A percentile compares a stretch with the other conserved stretches of the same genome.
These are phyloP conservation scores for Yamadazyma siamensis DNA, from an alignment of 1,139 yeast species.

Conservation along the genomic window DNA sequence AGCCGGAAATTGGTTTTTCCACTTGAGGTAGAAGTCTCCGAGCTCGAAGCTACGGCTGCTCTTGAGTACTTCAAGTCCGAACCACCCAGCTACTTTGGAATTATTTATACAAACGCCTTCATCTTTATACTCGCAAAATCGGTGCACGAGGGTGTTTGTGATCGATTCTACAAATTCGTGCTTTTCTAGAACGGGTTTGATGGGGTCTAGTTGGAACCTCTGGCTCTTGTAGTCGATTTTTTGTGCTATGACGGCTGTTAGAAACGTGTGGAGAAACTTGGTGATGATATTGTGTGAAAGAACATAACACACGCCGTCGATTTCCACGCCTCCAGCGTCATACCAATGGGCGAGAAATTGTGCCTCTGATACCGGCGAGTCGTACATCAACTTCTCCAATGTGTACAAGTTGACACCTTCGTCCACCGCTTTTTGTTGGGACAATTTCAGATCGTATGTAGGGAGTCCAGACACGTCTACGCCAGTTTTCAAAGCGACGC, in stretches of 20 bases:
- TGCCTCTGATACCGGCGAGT: slow-evolving; percentile 52
- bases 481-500: slow-evolving; percentile 36
- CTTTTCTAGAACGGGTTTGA: slow-evolving; percentile 1
- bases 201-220: not conserved
- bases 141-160: slow-evolving; percentile 6
- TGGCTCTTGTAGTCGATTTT: slow-evolving; percentile 23
- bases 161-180: slow-evolving; percentile 3
- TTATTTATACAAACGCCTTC: no score
- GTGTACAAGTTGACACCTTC: slow-evolving; percentile 14
- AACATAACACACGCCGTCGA: slow-evolving; percentile 31
- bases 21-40: slow-evolving; percentile 53
- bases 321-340: slow-evolving; percentile 53
- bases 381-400: slow-evolving; percentile 36
- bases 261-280: slow-evolving; percentile 35
- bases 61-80: slow-evolving; percentile 54
- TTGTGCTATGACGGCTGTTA: slow-evolving; percentile 50
- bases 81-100: slow-evolving; percentile 49
- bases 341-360: slow-evolving; percentile 58
- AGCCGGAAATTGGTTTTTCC: slow-evolving; percentile 68
- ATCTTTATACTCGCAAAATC: slow-evolving; percentile 6
- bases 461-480: slow-evolving; percentile 49
- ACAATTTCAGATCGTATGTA: slow-evolving; percentile 22
- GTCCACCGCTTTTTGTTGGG: slow-evolving; percentile 15
- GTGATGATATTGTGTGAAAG: slow-evolving; percentile 23
- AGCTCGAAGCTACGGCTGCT: slow-evolving; percentile 24